phyloP scores from a whole-genome alignment of 768 basidiomycete species.

The Leccinum fibrillosum region DNA sequence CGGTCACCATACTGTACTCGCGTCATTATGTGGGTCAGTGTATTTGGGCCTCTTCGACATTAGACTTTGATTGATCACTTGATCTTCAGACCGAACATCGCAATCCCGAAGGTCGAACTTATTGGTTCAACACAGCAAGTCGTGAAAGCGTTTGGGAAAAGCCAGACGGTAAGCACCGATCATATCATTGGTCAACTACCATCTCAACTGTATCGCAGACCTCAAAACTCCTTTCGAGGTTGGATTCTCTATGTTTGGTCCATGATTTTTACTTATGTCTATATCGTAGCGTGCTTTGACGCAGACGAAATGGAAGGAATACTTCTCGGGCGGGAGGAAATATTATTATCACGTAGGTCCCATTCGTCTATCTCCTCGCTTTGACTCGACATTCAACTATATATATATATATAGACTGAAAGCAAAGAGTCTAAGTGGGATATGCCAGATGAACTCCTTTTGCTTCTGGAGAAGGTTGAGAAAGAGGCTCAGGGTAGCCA shows the following conservation, averaged over 20 bases:
- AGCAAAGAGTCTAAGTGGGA: slow-evolving; percentile 97
- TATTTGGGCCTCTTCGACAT: background rate
- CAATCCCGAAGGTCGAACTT: slow-evolving; percentile 95
- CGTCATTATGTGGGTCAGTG: slow-evolving; percentile 32
- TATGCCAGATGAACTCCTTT: slow-evolving; percentile 87
- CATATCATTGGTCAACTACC: background rate
- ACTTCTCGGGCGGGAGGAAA: slow-evolving; percentile 86
- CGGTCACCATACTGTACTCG: background rate
- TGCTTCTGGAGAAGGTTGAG: slow-evolving; percentile 83
- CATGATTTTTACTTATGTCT: slow-evolving; percentile 3
- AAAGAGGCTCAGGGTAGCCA: slow-evolving; percentile 53
- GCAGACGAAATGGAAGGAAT: slow-evolving; percentile 95
- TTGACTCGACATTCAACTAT: background rate
- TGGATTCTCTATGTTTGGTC: slow-evolving; percentile 13
- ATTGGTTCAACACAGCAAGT: slow-evolving; percentile 91
- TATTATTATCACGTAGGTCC: slow-evolving; percentile 81
- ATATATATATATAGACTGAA: slow-evolving; percentile 51
- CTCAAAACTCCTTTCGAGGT: slow-evolving; percentile 93
- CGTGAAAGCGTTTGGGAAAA: slow-evolving; percentile 98
- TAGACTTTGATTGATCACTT: slow-evolving; percentile 1
- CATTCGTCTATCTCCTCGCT: background rate
- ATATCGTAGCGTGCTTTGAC: slow-evolving; percentile 70
- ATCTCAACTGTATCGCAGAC: slow-evolving; percentile 42
- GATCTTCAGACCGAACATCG: slow-evolving; percentile 79
- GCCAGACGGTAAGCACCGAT: slow-evolving; percentile 68